Conservation (phyloP, 2,329 filamentous ascomycete genomes). For the Pseudocercospora fijiensis region DNA sequence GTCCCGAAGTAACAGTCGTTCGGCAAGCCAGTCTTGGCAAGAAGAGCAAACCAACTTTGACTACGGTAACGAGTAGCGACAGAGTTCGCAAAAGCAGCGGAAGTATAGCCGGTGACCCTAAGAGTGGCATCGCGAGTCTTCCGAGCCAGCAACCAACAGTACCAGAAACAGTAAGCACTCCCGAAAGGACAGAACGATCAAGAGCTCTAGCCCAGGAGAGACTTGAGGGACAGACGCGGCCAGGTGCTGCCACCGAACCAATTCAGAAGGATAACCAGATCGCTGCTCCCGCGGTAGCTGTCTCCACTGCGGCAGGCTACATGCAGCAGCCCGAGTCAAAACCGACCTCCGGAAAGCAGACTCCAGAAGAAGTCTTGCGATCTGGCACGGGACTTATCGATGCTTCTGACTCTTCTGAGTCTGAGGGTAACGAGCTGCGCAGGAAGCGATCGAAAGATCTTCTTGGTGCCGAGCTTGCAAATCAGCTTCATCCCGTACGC, state of each 20-base stretch:
- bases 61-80: conserved; percentile 49
- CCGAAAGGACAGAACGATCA: conserved; percentile 13
- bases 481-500: conserved; percentile 19
- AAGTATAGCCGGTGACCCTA: conserved; percentile 5
- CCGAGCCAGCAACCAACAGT: conserved; percentile 25
- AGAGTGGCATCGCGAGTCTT: conserved; percentile 17
- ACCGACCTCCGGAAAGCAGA: conserved; percentile 16
- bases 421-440: conserved; percentile 9
- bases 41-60: conserved; percentile 49
- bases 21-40: conserved; percentile 51
- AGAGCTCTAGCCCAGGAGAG: conserved; percentile 13
- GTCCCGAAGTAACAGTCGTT: conserved; percentile 37
- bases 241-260: conserved; percentile 7
- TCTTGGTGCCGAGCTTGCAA: conserved; percentile 19
- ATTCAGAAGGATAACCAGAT: neutral
- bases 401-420: conserved; percentile 37
- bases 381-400: conserved; percentile 40
- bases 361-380: conserved; percentile 32
- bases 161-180: conserved; percentile 11
- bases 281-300: neutral
- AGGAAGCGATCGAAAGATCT: conserved; percentile 28
- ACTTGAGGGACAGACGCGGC: conserved; percentile 18
- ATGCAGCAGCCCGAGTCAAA: neutral
- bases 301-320: neutral
- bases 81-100: conserved; percentile 22